Percentiles rank a stretch among this genome's conserved stretches.
Conservation (phyloP, 768 basidiomycete genomes). For the Tubosaeta sp. region DNA sequence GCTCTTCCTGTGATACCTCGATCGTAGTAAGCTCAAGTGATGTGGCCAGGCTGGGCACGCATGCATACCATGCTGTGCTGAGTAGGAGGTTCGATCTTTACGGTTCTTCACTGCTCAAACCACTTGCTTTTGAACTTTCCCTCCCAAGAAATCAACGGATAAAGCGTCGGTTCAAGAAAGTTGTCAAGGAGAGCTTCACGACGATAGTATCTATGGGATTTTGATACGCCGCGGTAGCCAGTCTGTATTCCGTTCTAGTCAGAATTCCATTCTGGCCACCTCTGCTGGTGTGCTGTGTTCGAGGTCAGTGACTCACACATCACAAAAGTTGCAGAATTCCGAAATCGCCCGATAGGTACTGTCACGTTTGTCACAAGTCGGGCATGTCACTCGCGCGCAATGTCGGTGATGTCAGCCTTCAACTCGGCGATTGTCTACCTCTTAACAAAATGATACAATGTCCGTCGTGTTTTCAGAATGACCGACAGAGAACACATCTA, state of each 20-base stretch:
- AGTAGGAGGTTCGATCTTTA: slow-evolving; percentile 50
- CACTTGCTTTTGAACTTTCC: slow-evolving; percentile 48
- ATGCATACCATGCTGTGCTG: slow-evolving; percentile 72
- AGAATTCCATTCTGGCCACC: too few relatives aligned
- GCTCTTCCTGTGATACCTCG: slow-evolving; percentile 12
- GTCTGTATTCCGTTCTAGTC: not conserved
- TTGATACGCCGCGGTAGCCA: not conserved
- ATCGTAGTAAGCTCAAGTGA: slow-evolving; percentile 4
- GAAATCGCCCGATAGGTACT: too few relatives aligned
- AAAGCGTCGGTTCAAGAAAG: slow-evolving; percentile 39
- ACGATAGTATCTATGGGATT: slow-evolving; percentile 22
- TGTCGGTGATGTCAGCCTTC: too few relatives aligned
- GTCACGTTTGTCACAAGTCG: too few relatives aligned
- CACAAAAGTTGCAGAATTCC: too few relatives aligned
- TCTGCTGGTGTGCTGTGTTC: too few relatives aligned
- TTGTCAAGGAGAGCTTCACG: slow-evolving; percentile 37
- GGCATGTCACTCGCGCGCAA: too few relatives aligned
- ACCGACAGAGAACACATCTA: too few relatives aligned
- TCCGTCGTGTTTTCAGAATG: too few relatives aligned
- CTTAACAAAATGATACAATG: too few relatives aligned
- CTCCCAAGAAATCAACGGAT: slow-evolving; percentile 42
- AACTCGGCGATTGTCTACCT: too few relatives aligned
- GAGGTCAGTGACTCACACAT: too few relatives aligned
- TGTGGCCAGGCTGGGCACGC: slow-evolving; percentile 64
- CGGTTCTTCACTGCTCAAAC: slow-evolving; percentile 39